Evolutionary conservation across 2,329 filamentous ascomycete genomes (phyloP), one percentile per base, ranked within the genome.

Genomic region (Pseudogymnoascus verrucosus): DNA sequence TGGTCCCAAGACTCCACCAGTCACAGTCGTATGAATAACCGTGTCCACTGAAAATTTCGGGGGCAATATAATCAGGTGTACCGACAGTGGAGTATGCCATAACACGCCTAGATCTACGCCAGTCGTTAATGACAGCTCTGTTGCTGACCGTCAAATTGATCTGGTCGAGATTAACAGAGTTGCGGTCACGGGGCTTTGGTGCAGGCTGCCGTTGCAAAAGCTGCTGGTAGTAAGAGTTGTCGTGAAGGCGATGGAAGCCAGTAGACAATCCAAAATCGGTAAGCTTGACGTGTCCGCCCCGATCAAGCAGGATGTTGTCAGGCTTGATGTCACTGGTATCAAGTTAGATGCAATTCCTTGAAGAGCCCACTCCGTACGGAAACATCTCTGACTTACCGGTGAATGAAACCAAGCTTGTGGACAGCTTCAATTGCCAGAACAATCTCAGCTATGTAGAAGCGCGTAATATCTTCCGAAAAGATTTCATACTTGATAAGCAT

Each of bases 401-500:
- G 95, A 67, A 99, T 96, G 78, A 97, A 99, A 66, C 95, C 95
- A 68, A 98, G 84, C 76, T 96, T 96, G 78, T 99, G 95, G 44
- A 99, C 95, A 12, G 95, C 95, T 74, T 99, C 95, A 69, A 99
- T 98, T n/a, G 95, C 95, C 73, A 98, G 84, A 23, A 96, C 91
- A 71, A 98, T 93, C 76, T 99, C 93, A 23, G 95, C 95, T 85
- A 99, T 99, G 78, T 99, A 99, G 78, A 99, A 99, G 16, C 95
- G 87, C 31, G 95, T 99, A 69, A 99, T 98, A 70, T 99, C 95
- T 76, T 98, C 93, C 0, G 92, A 96, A 76, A 99, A 99, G 75
- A 99, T 97, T 76, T 99, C 95, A 74, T 99, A 99, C 82, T 98
- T 99, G 80, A 99, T 99, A 70, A 99, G 82, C 95, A 99, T 99